phyloP scores from a whole-genome alignment of 257 asterid species.

The Nicotiana benthamiana region DNA sequence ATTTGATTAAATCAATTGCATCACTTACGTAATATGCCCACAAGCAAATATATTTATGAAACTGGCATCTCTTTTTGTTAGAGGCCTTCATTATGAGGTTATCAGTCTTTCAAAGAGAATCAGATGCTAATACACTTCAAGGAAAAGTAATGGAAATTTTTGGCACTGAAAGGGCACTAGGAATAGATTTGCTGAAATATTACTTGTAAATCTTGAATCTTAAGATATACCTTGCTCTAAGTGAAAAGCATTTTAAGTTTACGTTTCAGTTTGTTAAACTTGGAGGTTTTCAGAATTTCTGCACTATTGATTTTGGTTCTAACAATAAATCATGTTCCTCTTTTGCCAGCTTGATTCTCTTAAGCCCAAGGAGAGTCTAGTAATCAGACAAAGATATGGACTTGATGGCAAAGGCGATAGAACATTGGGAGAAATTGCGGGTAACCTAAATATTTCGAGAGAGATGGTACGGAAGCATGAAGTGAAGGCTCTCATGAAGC shows the following conservation, averaged over 20 bases:
- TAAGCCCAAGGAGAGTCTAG: constrained; percentile 96
- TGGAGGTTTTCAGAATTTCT: background rate
- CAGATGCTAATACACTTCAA: background rate
- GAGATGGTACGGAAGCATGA: constrained; percentile 96
- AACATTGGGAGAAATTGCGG: constrained; percentile 92
- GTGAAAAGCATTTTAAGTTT: background rate
- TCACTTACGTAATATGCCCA: background rate
- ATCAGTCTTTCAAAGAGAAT: background rate
- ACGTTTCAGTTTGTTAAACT: background rate
- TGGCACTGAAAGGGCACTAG: background rate
- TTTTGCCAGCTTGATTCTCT: constrained; percentile 77
- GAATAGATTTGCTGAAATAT: background rate
- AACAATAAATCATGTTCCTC: background rate
- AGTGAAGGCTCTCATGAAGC: constrained; percentile 94
- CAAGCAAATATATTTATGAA: background rate
- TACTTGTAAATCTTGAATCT: background rate
- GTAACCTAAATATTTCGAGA: constrained; percentile 79
- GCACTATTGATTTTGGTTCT: background rate
- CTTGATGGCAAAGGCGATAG: constrained; percentile 91
- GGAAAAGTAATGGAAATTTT: background rate
- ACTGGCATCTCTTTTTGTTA: background rate
- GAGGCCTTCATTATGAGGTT: background rate
- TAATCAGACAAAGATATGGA: constrained; percentile 88
- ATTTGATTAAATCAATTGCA: background rate
- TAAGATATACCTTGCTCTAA: background rate